A percentile compares a stretch with the other conserved stretches of the same genome.
Evolutionary conservation across 1,284 basidiomycete genomes (phyloP).

Genomic region (Fomes fomentarius): DNA sequence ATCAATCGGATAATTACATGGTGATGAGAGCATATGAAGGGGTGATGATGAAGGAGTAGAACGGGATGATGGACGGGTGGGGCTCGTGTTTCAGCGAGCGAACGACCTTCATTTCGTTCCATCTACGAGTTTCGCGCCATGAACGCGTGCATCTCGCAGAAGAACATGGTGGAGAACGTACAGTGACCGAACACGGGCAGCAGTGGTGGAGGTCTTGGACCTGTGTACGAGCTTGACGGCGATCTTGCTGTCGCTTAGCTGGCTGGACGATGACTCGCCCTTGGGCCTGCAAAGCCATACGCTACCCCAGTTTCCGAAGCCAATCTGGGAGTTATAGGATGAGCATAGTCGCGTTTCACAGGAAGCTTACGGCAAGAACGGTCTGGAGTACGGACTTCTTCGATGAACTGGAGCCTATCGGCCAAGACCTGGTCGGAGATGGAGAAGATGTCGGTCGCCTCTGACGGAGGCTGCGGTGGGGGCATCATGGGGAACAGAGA

Average conservation of each 20-base stretch:
- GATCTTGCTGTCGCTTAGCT: slow-evolving; percentile 48
- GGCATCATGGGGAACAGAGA: slow-evolving; percentile 24
- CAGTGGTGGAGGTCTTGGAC: slow-evolving; percentile 77
- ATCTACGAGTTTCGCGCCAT: slow-evolving; percentile 46
- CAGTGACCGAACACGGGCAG: slow-evolving; percentile 86
- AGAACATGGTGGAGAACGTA: slow-evolving; percentile 40
- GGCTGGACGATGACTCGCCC: slow-evolving; percentile 40
- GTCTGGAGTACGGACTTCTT: slow-evolving; percentile 56
- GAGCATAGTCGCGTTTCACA: slow-evolving; percentile 3
- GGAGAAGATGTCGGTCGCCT: slow-evolving; percentile 52
- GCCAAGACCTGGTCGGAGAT: slow-evolving; percentile 66
- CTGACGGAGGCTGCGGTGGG: slow-evolving; percentile 33
- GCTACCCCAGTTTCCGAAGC: slow-evolving; percentile 87
- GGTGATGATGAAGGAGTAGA: slow-evolving; percentile 92
- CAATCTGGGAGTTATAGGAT: slow-evolving; percentile 56
- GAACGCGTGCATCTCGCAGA: neutral
- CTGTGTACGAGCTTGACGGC: slow-evolving; percentile 91
- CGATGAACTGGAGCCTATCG: slow-evolving; percentile 71
- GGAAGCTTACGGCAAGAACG: slow-evolving; percentile 3
- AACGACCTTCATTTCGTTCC: slow-evolving; percentile 96
- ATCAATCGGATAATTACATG: slow-evolving; percentile 58
- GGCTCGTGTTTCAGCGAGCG: slow-evolving; percentile 78
- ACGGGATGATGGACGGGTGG: slow-evolving; percentile 89
- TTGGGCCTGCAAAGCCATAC: slow-evolving; percentile 78
- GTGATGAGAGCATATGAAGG: slow-evolving; percentile 86